These are phyloP conservation scores for Heterococcus sp. DNA, from an alignment of 108 stramenopile species.

Conservation along the genomic window DNA sequence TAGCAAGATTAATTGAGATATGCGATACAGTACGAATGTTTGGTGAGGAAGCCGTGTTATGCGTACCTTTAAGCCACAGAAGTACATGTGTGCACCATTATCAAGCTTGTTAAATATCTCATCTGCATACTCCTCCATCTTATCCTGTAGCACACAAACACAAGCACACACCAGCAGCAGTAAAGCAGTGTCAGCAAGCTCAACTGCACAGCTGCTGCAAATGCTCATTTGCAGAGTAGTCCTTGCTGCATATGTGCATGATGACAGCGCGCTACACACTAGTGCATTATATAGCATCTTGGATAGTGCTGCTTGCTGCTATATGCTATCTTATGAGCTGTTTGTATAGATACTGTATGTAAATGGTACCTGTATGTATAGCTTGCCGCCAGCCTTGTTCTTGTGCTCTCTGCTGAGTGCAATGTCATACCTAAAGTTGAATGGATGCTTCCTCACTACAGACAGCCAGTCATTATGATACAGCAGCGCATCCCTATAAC, in stretches of 20 bases:
- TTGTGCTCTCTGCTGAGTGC: conserved; percentile 86
- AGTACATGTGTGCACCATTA: conserved; percentile 91
- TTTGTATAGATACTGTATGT: no score
- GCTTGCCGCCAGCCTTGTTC: conserved; percentile 89
- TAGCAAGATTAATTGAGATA: no score
- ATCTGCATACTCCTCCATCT: conserved; percentile 92
- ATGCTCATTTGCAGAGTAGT: no score
- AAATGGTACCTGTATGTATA: conserved; percentile 76
- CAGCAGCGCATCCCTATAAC: conserved; percentile 71
- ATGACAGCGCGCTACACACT: no score
- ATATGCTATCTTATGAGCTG: no score
- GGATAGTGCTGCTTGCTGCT: no score
- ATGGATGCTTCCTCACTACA: conserved; percentile 59
- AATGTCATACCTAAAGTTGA: conserved; percentile 83
- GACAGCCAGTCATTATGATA: conserved; percentile 87
- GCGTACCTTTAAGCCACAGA: conserved; percentile 83
- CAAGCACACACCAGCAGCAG: neutral
- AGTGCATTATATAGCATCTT: no score
- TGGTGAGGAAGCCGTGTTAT: neutral
- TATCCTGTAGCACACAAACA: conserved; percentile 67
- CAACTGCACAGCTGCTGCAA: no score
- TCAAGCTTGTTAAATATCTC: conserved; percentile 84
- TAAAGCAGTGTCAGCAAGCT: no score
- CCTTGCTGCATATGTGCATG: no score
- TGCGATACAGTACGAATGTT: no score